A percentile compares a stretch with the other conserved stretches of the same genome.
These are phyloP conservation scores for Phytophthora colocasiae DNA, from an alignment of 352 stramenopile genomes.

Conservation along the genomic window DNA sequence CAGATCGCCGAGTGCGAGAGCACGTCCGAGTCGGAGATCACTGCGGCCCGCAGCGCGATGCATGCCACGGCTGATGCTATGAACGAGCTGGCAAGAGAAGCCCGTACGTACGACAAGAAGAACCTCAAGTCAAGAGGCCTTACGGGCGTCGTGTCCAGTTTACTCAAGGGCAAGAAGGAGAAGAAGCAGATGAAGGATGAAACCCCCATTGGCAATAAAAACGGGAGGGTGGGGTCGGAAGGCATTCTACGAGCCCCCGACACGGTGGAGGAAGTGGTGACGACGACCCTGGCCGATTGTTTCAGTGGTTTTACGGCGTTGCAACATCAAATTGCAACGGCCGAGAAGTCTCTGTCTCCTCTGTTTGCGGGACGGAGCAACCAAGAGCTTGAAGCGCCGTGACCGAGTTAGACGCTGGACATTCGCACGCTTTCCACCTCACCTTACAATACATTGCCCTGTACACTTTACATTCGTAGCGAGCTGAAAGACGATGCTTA, in stretches of 20 bases:
- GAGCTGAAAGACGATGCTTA: not conserved
- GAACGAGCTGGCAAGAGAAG: slow-evolving; percentile 33
- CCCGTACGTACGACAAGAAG: slow-evolving; percentile 41
- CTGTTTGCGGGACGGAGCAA: slow-evolving; percentile 22
- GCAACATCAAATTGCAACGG: slow-evolving; percentile 33
- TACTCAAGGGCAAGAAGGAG: slow-evolving; percentile 16
- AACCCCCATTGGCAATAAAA: not conserved
- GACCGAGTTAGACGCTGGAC: not conserved
- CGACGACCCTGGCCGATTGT: slow-evolving; percentile 29
- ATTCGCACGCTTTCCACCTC: not conserved
- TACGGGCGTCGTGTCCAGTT: slow-evolving; percentile 14
- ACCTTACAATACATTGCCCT: not conserved
- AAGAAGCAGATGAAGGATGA: slow-evolving; percentile 8
- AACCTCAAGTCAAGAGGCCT: slow-evolving; percentile 13
- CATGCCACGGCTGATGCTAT: slow-evolving; percentile 33
- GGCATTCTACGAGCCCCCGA: slow-evolving; percentile 28
- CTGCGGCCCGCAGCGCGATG: slow-evolving; percentile 35
- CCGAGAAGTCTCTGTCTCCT: slow-evolving; percentile 32
- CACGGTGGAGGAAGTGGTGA: slow-evolving; percentile 43
- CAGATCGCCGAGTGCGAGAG: slow-evolving; percentile 26
- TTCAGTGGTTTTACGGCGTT: slow-evolving; percentile 34
- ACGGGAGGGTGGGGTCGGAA: slow-evolving; percentile 16
- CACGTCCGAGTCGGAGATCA: slow-evolving; percentile 31
- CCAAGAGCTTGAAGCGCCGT: slow-evolving; percentile 5
- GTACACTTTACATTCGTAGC: not conserved